These are phyloP conservation scores for Chytriomyces sp. DNA, from an alignment of 192 early-diverging fungal species.

Conservation along the genomic window DNA sequence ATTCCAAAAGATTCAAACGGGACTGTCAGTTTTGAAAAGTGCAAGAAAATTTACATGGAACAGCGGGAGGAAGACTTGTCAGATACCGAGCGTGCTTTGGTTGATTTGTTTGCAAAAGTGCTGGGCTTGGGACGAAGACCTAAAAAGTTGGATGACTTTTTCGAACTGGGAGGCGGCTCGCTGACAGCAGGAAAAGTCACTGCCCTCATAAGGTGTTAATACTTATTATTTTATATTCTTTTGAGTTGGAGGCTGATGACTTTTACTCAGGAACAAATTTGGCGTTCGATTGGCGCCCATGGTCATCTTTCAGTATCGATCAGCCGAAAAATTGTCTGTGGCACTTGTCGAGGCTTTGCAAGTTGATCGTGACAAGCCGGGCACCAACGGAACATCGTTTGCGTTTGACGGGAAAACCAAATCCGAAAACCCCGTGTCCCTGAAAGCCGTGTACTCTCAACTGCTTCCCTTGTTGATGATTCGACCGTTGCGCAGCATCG, in stretches of 20 bases:
- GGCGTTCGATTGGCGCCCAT: slow-evolving; percentile 19
- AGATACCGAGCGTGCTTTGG: slow-evolving; percentile 4
- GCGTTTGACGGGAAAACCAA: background rate
- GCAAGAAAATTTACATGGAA: background rate
- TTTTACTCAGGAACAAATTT: background rate
- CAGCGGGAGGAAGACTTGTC: slow-evolving; percentile 5
- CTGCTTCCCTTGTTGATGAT: slow-evolving; percentile 7
- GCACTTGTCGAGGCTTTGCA: background rate
- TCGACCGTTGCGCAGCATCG: background rate
- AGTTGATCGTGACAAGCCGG: background rate
- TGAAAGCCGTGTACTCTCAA: slow-evolving; percentile 1
- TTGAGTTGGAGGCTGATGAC: background rate
- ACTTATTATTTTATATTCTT: background rate
- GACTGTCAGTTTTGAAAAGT: background rate
- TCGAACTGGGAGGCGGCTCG: slow-evolving; percentile 49
- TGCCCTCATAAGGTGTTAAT: slow-evolving; percentile 11
- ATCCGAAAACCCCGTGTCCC: background rate
- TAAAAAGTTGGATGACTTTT: slow-evolving; percentile 48
- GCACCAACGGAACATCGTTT: background rate
- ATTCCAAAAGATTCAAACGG: background rate
- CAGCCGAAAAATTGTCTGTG: background rate
- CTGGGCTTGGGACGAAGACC: slow-evolving; percentile 28
- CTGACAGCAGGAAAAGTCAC: slow-evolving; percentile 36
- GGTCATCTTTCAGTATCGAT: slow-evolving; percentile 11
- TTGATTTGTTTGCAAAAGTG: slow-evolving; percentile 39